These are phyloP conservation scores for Geotrichum candidum DNA, from an alignment of 1,139 yeast genomes.

Conservation along the genomic window DNA sequence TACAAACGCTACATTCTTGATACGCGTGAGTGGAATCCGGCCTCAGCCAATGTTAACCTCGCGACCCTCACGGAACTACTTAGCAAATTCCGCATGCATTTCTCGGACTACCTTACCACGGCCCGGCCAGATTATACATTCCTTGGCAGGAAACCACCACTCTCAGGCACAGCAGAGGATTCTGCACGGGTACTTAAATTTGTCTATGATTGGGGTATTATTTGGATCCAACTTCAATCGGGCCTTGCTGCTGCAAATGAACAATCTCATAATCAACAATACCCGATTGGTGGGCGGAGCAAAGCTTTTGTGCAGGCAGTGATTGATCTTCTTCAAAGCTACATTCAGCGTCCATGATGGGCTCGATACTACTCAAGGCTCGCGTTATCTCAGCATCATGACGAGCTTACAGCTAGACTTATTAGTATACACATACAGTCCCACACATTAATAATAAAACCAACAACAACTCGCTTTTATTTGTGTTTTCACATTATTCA, in stretches of 20 bases:
- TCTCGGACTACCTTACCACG: neutral
- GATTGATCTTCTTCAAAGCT: neutral
- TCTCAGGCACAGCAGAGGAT: neutral
- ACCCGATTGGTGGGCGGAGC: neutral
- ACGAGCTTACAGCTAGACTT: no score
- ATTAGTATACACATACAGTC: no score
- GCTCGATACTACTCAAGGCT: neutral
- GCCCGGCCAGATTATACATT: neutral
- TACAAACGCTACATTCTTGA: neutral
- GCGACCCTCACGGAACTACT: neutral
- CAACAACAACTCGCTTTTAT: no score
- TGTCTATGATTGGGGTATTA: slow-evolving; percentile 47
- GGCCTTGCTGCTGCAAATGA: neutral
- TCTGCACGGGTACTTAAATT: slow-evolving; percentile 30
- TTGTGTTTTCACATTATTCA: no score
- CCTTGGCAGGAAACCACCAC: neutral
- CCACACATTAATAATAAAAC: no score
- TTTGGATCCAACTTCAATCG: slow-evolving; percentile 30
- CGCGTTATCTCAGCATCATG: neutral
- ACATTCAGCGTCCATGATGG: neutral
- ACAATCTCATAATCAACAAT: neutral
- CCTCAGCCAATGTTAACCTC: neutral
- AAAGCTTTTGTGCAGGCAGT: slow-evolving; percentile 4
- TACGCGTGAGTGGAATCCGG: neutral
- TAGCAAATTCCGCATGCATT: neutral